These are phyloP conservation scores for Fusarium dimerum DNA, from an alignment of 2,329 filamentous ascomycete species.

Conservation along the genomic window DNA sequence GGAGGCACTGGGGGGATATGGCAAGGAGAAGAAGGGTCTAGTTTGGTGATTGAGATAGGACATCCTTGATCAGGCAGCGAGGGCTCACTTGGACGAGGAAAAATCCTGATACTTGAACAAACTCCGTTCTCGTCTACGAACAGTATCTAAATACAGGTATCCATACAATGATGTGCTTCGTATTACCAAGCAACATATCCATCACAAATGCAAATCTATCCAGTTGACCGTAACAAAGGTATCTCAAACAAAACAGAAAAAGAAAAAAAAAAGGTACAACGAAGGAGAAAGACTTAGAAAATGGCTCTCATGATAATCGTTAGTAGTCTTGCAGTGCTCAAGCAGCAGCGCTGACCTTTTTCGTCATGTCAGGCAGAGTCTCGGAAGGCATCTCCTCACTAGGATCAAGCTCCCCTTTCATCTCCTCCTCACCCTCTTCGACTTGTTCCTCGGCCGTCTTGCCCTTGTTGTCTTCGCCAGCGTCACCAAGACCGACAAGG, in stretches of 20 bases:
- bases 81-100: background rate
- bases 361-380: conserved; percentile 4
- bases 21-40: conserved; percentile 13
- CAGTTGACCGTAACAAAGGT: conserved; percentile 18
- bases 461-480: conserved; percentile 28
- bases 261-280: background rate
- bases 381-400: conserved; percentile 25
- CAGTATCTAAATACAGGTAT: background rate
- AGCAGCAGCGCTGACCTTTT: conserved; percentile 16
- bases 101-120: background rate
- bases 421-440: conserved; percentile 36
- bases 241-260: conserved; percentile 7
- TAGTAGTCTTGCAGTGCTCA: conserved; percentile 1
- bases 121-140: background rate
- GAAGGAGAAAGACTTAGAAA: too few relatives aligned
- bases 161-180: background rate
- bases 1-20: conserved; percentile 23
- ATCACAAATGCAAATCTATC: conserved; percentile 1
- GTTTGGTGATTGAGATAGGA: conserved; percentile 20
- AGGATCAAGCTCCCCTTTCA: conserved; percentile 39
- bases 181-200: background rate
- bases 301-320: conserved; percentile 22
- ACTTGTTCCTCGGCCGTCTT: conserved; percentile 35
- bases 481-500: conserved; percentile 48
- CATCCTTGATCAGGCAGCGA: background rate